These are phyloP conservation scores for Thermothielavioides terrestris DNA, from an alignment of 495 filamentous ascomycete species.

Conservation along the genomic window DNA sequence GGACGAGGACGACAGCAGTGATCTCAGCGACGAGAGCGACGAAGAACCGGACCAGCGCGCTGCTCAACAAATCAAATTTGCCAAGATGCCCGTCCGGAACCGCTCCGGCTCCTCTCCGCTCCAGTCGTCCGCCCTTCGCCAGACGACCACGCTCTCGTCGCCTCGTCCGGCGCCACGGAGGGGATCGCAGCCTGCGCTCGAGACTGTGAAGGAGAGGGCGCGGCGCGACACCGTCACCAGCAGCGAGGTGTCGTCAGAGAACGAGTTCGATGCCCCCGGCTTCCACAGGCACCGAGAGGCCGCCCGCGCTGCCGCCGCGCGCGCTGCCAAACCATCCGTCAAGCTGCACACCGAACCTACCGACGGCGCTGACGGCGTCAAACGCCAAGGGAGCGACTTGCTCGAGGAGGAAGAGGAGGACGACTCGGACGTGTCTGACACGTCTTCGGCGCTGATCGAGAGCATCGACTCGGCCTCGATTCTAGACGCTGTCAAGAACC, in stretches of 20 bases:
- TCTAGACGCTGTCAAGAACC: slow-evolving; percentile 40
- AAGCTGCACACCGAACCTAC: slow-evolving; percentile 35
- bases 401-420: slow-evolving; percentile 52
- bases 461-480: slow-evolving; percentile 49
- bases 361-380: slow-evolving; percentile 31
- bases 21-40: slow-evolving; percentile 92
- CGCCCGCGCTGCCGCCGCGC: slow-evolving; percentile 26
- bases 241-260: slow-evolving; percentile 86
- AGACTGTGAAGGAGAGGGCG: slow-evolving; percentile 63
- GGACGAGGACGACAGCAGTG: slow-evolving; percentile 95
- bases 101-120: slow-evolving; percentile 84
- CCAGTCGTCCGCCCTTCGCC: slow-evolving; percentile 48
- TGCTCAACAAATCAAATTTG: slow-evolving; percentile 82
- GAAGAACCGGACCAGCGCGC: slow-evolving; percentile 66
- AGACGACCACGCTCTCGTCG: slow-evolving; percentile 29
- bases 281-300: slow-evolving; percentile 52
- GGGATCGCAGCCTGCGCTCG: slow-evolving; percentile 68
- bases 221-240: slow-evolving; percentile 83
- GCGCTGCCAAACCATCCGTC: slow-evolving; percentile 34
- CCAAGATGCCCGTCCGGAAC: slow-evolving; percentile 83
- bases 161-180: slow-evolving; percentile 39
- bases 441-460: slow-evolving; percentile 44
- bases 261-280: slow-evolving; percentile 63
- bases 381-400: slow-evolving; percentile 45
- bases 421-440: slow-evolving; percentile 49